Evolutionary conservation across 2,329 filamentous ascomycete species (phyloP), one percentile per base, ranked within the genome.

Genomic region (Rosellinia necatrix): DNA sequence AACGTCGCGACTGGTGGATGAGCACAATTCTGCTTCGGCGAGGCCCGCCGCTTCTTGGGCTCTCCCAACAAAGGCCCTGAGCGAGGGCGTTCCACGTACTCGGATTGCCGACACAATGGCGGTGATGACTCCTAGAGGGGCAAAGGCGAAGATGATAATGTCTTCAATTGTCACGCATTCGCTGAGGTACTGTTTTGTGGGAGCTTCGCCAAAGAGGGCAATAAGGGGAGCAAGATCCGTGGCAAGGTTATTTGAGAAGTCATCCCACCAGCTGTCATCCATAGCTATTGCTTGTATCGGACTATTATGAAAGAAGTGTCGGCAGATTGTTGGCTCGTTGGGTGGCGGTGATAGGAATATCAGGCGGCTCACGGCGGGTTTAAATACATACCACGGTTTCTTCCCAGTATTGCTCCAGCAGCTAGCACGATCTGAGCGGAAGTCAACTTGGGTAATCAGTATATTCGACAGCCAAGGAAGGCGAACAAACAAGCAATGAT

Each of bases 91-190:
- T 1, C 70, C 74, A 35, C 43, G 15, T 2, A 47, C 43, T 5
- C 72, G 65, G 35, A 74, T 72, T 0, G 61, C 67, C 0, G 68
- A 67, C 0, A 72, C 48, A 1, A 78, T 58, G 0, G 68, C 67
- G 0, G 76, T 78, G 10, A 78, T 56, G 22, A 78, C 72, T 0
- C 76, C 76, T 0, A 76, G 27, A 0, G 73, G 73, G 0, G 63
- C 71, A 60, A 73, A 67, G 1, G 71, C 70, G 6, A 74, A 66
- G 3, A 74, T 68, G 22, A 74, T 58, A 27, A 68, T 62, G 42
- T 75, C 74, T 0, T 68, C 51, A 3, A 51, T 8, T 1, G 27
- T 30, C 5, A 32, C 25, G n/a, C 17, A 29, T n/a, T 56, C 46
- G 24, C 53, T 56, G 62, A 59, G n/a, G 27, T 22, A 59, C 17